A percentile compares a stretch with the other conserved stretches of the same genome.
Evolutionary conservation across 2,329 filamentous ascomycete genomes (phyloP).

Genomic region (Alternaria ventricosa): DNA sequence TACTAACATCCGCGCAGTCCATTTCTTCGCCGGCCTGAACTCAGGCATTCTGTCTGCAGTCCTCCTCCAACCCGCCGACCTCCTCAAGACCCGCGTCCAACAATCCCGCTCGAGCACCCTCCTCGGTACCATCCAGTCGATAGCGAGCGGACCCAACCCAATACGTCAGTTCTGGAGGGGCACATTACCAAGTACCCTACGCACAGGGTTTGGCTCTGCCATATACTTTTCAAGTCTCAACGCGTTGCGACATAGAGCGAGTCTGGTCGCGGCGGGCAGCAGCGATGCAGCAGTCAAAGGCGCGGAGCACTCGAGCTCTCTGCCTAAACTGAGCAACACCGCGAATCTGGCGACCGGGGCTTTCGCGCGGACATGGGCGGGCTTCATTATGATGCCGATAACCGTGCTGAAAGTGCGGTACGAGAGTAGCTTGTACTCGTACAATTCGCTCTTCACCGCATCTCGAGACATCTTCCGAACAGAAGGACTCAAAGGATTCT

Average conservation of each 20-base stretch:
- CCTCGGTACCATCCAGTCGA: slow-evolving; percentile 69
- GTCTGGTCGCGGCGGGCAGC: slow-evolving; percentile 26
- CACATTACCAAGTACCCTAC: slow-evolving; percentile 87
- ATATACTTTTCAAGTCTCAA: slow-evolving; percentile 94
- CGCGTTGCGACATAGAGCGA: slow-evolving; percentile 74
- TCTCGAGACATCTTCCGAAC: slow-evolving; percentile 73
- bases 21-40: slow-evolving; percentile 86
- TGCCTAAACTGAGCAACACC: slow-evolving; percentile 82
- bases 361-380: slow-evolving; percentile 81
- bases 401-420: slow-evolving; percentile 97
- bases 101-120: slow-evolving; percentile 78
- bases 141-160: slow-evolving; percentile 70
- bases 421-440: slow-evolving; percentile 85
- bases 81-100: slow-evolving; percentile 95
- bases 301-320: slow-evolving; percentile 65
- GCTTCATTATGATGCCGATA: slow-evolving; percentile 91
- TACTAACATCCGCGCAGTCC: slow-evolving; percentile 54
- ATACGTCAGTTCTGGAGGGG: slow-evolving; percentile 87
- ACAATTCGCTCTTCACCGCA: slow-evolving; percentile 76
- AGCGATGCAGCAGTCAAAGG: slow-evolving; percentile 16
- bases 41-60: slow-evolving; percentile 89
- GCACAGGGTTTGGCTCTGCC: slow-evolving; percentile 90
- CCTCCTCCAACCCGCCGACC: slow-evolving; percentile 90
- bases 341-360: slow-evolving; percentile 88
- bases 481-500: slow-evolving; percentile 84